phyloP scores from a whole-genome alignment of 768 basidiomycete genomes.

The Macrolepiota albuminosa region DNA sequence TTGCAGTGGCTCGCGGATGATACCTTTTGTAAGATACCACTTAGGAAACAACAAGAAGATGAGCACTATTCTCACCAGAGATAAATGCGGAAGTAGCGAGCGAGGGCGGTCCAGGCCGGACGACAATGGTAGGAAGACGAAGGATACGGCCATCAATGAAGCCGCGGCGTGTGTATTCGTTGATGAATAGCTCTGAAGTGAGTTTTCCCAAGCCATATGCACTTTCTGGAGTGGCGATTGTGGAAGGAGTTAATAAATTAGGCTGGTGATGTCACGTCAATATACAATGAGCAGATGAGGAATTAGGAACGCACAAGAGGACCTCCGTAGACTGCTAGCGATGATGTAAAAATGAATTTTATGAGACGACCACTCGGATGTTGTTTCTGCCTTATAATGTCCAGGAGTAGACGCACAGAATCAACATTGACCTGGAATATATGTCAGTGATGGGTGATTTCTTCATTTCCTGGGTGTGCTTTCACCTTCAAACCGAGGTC shows the following conservation, averaged over 20 bases:
- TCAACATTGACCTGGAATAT: constrained; percentile 46
- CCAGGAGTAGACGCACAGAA: constrained; percentile 43
- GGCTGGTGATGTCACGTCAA: constrained; percentile 22
- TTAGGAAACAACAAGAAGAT: neutral
- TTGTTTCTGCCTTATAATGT: constrained; percentile 27
- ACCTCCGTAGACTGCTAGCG: constrained; percentile 57
- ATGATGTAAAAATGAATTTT: constrained; percentile 57
- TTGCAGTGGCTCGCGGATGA: constrained; percentile 56
- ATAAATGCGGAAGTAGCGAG: constrained; percentile 54
- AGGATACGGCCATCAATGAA: constrained; percentile 56
- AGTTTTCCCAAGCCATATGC: constrained; percentile 57
- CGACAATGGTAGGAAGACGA: constrained; percentile 55
- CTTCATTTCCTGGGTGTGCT: neutral
- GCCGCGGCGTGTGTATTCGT: constrained; percentile 55
- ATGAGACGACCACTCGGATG: constrained; percentile 22
- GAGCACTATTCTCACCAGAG: constrained; percentile 31
- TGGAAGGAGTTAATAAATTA: constrained; percentile 39
- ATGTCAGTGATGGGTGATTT: neutral
- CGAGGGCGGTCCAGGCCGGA: constrained; percentile 50
- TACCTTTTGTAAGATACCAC: constrained; percentile 21
- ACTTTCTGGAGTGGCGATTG: constrained; percentile 49
- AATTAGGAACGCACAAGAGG: constrained; percentile 29
- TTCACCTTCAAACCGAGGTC: constrained; percentile 47
- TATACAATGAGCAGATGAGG: neutral
- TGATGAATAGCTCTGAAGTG: constrained; percentile 49